Evolutionary conservation across 257 asterid species (phyloP), one percentile per base, ranked within the genome.

Genomic region (Anisodus acutangulus): DNA sequence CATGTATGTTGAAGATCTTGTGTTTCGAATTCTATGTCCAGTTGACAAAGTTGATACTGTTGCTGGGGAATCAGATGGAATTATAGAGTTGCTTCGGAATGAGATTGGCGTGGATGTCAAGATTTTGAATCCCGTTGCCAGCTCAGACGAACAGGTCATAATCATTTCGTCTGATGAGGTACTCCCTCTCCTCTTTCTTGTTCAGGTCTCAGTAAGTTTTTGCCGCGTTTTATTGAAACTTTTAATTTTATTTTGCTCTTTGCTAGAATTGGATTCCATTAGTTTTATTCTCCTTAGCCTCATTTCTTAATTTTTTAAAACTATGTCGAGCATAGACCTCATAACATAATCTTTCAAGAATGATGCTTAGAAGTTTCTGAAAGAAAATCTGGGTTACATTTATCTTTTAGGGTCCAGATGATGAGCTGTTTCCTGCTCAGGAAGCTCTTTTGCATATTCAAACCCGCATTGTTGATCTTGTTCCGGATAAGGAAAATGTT

Each of bases 381-480:
- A 83, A 58, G 82, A 31, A 49, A 82, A 88, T 88, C 84, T 85
- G 81, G 83, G 82, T 85, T 88, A 81, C 60, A 6, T 86, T 76
- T 83, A 59, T 87, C 70, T 68, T 79, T 54, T 87, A 96, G 98
- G 99, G 97, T 79, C 99, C 98, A 67, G 97, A 96, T 57, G 98
- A 96, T 87, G 98, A 91, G 89, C 85, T 94, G 88, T 96, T 96
- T 92, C 99, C 98, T 88, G 97, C 98, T 84, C 99, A 94, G 93
- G 99, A 96, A 92, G 99, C 99, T 53, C 88, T 96, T 90, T 84
- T 94, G 91, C 99, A 96, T 89, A 94, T 96, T 72, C 98, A 96
- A 89, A 96, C 97, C 69, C 94, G 93, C 84, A 94, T 96, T 26
- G 93, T 86, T 41, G 98, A 96, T 92, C 87, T 96, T 87, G 88